A percentile compares a stretch with the other conserved stretches of the same genome.
phyloP scores from a whole-genome alignment of 306 rosid genomes.

The Fragaria vesca region DNA sequence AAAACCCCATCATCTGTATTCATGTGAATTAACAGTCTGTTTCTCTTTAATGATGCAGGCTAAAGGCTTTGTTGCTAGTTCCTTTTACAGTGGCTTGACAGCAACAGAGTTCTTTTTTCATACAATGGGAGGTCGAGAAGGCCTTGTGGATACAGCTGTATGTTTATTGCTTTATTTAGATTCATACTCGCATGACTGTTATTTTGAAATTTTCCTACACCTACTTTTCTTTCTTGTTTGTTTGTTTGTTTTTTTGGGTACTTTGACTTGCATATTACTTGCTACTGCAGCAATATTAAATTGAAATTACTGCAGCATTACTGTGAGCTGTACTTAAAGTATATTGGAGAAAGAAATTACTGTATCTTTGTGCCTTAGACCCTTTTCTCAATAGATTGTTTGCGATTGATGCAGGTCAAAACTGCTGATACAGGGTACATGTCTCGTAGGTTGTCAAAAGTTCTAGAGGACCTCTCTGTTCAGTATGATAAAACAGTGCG shows the following conservation, averaged over 20 bases:
- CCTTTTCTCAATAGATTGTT: slow-evolving; percentile 14
- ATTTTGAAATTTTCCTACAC: not conserved
- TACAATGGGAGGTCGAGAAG: slow-evolving; percentile 98
- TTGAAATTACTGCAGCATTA: not conserved
- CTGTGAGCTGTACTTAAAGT: not conserved
- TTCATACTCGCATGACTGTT: not conserved
- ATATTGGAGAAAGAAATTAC: not conserved
- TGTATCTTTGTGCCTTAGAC: slow-evolving; percentile 7
- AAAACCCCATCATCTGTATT: not conserved
- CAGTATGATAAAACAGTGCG: slow-evolving; percentile 86
- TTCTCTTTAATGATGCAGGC: slow-evolving; percentile 58
- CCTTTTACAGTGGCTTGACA: slow-evolving; percentile 89
- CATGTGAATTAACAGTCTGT: slow-evolving; percentile 21
- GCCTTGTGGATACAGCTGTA: slow-evolving; percentile 97
- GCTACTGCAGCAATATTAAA: not conserved
- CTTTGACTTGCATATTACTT: not conserved
- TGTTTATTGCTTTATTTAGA: slow-evolving; percentile 4
- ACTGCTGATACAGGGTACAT: slow-evolving; percentile 97
- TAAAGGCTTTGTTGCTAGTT: slow-evolving; percentile 90
- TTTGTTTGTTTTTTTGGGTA: not conserved
- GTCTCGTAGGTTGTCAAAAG: slow-evolving; percentile 91
- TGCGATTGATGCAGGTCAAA: slow-evolving; percentile 67
- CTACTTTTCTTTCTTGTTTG: not conserved
- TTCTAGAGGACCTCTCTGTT: slow-evolving; percentile 77
- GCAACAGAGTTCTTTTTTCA: slow-evolving; percentile 98